Percentiles rank a stretch among this genome's conserved stretches.
Evolutionary conservation across 129 eudicot species (phyloP).

Genomic region (Arctium lappa): DNA sequence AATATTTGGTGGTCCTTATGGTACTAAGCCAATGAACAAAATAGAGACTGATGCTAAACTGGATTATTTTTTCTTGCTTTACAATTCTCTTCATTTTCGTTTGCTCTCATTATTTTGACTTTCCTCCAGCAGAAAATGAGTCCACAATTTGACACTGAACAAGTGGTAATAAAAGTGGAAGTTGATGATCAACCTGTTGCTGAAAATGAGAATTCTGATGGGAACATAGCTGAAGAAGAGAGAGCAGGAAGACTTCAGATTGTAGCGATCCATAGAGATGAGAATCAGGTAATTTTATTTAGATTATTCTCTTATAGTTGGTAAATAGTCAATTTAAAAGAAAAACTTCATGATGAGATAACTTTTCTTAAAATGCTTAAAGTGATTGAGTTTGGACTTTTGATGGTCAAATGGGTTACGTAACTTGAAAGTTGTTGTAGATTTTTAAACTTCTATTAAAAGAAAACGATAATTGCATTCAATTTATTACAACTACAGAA

Average conservation of each 20-base stretch:
- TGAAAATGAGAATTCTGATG: constrained; percentile 5
- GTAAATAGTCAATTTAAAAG: constrained; percentile 4
- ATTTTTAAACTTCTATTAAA: not conserved
- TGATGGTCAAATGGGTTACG: not conserved
- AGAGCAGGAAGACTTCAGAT: constrained; percentile 21
- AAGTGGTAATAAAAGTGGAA: constrained; percentile 4
- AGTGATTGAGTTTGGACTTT: not conserved
- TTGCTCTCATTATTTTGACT: not conserved
- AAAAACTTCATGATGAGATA: not conserved
- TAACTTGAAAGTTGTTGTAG: not conserved
- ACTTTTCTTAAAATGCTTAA: not conserved
- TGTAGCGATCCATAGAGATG: constrained; percentile 14
- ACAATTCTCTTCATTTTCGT: not conserved
- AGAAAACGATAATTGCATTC: not conserved
- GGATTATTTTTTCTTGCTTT: constrained; percentile 4
- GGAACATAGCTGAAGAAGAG: constrained; percentile 16
- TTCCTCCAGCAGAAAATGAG: not conserved
- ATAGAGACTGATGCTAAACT: not conserved
- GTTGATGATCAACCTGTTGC: not conserved
- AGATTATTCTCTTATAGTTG: constrained; percentile 3
- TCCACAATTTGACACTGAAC: constrained; percentile 7
- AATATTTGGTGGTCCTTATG: not conserved
- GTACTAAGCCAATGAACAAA: not conserved
- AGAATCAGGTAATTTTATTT: constrained; percentile 15
- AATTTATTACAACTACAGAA: not conserved